Evolutionary conservation across 2,329 filamentous ascomycete species (phyloP), one percentile per base, ranked within the genome.

Genomic region (Aspergillus spinulosporus): DNA sequence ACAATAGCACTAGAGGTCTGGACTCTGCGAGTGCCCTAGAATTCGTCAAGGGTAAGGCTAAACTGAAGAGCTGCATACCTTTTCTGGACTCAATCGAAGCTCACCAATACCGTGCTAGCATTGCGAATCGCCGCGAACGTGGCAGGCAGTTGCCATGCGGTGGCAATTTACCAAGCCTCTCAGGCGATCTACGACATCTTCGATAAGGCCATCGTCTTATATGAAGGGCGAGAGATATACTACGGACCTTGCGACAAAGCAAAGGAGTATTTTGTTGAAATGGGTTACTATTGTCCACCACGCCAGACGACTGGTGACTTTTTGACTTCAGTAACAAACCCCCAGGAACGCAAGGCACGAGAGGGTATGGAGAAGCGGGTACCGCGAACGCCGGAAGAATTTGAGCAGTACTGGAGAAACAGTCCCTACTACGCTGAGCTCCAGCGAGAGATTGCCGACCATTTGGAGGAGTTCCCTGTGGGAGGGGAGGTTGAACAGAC

Each of bases 171-270:
- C 64, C 79, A 81, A 61, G 78, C 78, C 14, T 78, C 77, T 11
- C 77, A 81, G 58, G 74, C 71, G 43, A 78, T 80, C 11, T 81
- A 80, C 54, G 82, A 86, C 54, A 74, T 85, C 12, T 92, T 93
- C 64, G 88, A 93, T 73, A 92, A 92, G 68, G 84, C 83, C 0
- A 80, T 85, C 0, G 86, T 93, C 0, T 76, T 92, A 0, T 91
- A 92, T 65, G 87, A 92, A 66, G 90, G 89, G 0, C 81, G 86
- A 0, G 83, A 92, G 66, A 92, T 92, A 59, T 93, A 85, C 74
- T 92, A 87, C 60, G 90, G 89, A 0, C 82, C 83, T 0, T 82
- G 84, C 0, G 68, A 65, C 4, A 69, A 77, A 2, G 89, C 88
- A 0, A 85, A 81, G 64, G 68, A 69, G 0, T 92, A 85, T 71